Conservation (phyloP, 257 asterid genomes). For the Datura wrightii region DNA sequence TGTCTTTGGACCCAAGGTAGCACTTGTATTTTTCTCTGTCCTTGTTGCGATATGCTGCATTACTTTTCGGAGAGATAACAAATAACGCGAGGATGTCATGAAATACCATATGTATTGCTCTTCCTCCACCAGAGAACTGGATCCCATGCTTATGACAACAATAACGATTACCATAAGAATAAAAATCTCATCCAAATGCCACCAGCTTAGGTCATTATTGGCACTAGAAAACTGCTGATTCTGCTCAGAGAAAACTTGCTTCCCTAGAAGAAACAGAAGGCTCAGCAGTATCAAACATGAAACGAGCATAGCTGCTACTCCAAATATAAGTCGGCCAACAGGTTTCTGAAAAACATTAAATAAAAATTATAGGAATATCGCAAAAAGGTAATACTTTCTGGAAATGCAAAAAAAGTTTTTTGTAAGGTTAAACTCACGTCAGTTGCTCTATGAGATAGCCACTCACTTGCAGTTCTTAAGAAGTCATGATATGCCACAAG, state of each 20-base stretch:
- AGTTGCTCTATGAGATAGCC: slow-evolving; percentile 87
- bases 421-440: slow-evolving; percentile 60
- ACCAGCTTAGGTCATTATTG: slow-evolving; percentile 35
- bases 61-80: slow-evolving; percentile 68
- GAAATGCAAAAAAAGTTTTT: slow-evolving; percentile 18
- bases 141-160: slow-evolving; percentile 77
- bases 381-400: neutral
- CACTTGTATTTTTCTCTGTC: slow-evolving; percentile 33
- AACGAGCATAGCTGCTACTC: slow-evolving; percentile 68
- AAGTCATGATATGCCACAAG: slow-evolving; percentile 65
- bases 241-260: slow-evolving; percentile 46
- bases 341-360: slow-evolving; percentile 68
- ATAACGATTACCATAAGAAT: slow-evolving; percentile 48
- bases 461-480: slow-evolving; percentile 69
- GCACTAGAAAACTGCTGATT: slow-evolving; percentile 33
- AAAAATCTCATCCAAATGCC: slow-evolving; percentile 71
- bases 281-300: slow-evolving; percentile 62
- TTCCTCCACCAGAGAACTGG: slow-evolving; percentile 96
- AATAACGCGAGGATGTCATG: slow-evolving; percentile 64
- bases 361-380: slow-evolving; percentile 2
- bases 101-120: slow-evolving; percentile 93
- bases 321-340: slow-evolving; percentile 59
- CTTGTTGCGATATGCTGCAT: slow-evolving; percentile 48
- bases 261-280: slow-evolving; percentile 54
- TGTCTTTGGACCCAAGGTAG: slow-evolving; percentile 26